Base-by-base conservation (phyloP, 73 alveolate genomes). In the Durusdinium trenchii region DNA sequence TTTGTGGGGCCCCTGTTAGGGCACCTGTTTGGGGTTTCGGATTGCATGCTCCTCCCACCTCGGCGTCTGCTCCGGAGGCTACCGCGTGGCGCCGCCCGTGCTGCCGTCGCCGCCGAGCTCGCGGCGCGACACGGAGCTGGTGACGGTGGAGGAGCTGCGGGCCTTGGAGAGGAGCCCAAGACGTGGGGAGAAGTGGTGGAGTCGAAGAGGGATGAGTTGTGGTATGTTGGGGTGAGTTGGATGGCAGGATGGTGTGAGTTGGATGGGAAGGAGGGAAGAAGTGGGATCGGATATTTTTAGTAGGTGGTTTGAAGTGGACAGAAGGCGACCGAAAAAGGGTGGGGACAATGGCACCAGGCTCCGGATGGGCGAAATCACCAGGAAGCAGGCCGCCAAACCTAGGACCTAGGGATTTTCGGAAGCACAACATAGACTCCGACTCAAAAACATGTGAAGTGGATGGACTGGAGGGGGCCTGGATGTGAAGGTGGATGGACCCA, bases 51-150 rank as follows among this genome's bases (percentile, higher is more conserved):
- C n/a, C n/a, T n/a, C n/a, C n/a, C n/a, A n/a, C n/a, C n/a, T n/a
- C n/a, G 62, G 20, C n/a, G 52, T 12, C 6, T 43, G 5, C 43
- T 28, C 30, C 91, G 43, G 12, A 84, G 94, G 94, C 94, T 84
- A 84, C 94, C 76, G 14, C 40, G 94, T 84, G 54, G 38, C 51
- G 94, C 94, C 94, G 40, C 76, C 35, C 76, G 32, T 84, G 51
- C 40, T 84, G 78, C 38, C 73, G 54, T 16, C 32, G 52, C 76
- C 75, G 36, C 94, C 94, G 76, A 51, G 35, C 4, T 52, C 40
- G 69, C 35, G 46, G 52, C n/a, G n/a, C n/a, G n/a, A n/a, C n/a
- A n/a, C n/a, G n/a, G 75, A 47, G 52, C 42, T 50, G 75, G 42
- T 51, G 75, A 30, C 9, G 30, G 75, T n/a, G n/a, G n/a, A 36